Evolutionary conservation across 305 asterid species (phyloP).

Genomic region (Withania somnifera): DNA sequence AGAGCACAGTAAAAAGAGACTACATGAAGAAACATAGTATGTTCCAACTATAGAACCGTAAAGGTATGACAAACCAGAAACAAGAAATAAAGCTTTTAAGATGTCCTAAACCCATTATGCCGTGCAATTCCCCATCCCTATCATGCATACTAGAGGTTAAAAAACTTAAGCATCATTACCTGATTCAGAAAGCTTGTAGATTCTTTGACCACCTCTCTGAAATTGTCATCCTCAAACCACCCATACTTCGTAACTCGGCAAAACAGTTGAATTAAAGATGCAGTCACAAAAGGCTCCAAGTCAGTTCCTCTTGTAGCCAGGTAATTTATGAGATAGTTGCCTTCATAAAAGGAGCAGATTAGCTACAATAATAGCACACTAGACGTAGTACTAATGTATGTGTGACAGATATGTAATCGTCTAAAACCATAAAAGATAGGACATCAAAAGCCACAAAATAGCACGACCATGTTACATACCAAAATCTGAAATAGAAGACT

Average conservation of each 20-base stretch:
- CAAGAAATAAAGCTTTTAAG: not conserved
- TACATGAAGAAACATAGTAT: not conserved
- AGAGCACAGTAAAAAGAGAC: not conserved
- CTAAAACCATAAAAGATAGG: not conserved
- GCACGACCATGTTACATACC: not conserved
- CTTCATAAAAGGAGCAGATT: conserved; percentile 56
- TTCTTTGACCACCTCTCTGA: conserved; percentile 83
- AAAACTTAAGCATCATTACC: conserved; percentile 31
- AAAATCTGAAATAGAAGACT: not conserved
- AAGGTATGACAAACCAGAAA: not conserved
- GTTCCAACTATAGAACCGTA: not conserved
- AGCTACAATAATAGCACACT: conserved; percentile 6
- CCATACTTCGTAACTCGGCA: conserved; percentile 97
- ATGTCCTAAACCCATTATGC: not conserved
- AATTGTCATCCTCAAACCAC: conserved; percentile 95
- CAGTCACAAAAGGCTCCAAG: conserved; percentile 86
- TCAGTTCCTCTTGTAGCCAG: conserved; percentile 97
- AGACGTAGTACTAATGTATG: not conserved
- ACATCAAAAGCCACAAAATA: not conserved
- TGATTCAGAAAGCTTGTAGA: conserved; percentile 80
- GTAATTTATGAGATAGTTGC: conserved; percentile 90
- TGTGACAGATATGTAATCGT: not conserved
- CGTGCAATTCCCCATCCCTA: not conserved
- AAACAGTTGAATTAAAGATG: conserved; percentile 81
- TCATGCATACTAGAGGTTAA: not conserved